phyloP scores from a whole-genome alignment of 1,284 basidiomycete species.

The Fomitopsis palustris region DNA sequence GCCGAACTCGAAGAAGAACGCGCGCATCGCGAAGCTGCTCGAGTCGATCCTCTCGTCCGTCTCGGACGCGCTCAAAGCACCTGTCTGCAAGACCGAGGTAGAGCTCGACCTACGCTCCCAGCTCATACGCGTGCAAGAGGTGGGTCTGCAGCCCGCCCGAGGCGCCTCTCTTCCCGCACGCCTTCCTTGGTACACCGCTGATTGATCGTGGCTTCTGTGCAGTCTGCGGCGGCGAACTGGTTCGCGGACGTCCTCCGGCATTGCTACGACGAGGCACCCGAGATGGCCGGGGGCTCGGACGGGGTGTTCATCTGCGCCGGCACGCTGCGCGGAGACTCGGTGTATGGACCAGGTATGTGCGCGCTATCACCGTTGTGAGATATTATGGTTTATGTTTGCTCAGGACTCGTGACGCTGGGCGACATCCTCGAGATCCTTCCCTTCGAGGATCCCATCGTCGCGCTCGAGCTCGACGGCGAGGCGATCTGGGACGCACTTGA shows the following conservation, averaged over 20 bases:
- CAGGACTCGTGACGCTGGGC: conserved; percentile 76
- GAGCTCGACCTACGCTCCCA: conserved; percentile 77
- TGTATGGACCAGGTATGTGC: conserved; percentile 72
- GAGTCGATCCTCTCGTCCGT: conserved; percentile 70
- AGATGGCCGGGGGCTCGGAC: conserved; percentile 64
- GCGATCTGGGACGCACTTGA: conserved; percentile 84
- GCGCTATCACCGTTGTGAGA: neutral
- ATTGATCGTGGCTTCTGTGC: conserved; percentile 4
- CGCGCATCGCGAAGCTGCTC: conserved; percentile 58
- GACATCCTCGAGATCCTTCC: conserved; percentile 87
- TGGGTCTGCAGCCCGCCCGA: conserved; percentile 23
- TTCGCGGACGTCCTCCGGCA: conserved; percentile 85
- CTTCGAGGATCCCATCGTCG: conserved; percentile 85
- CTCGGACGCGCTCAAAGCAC: conserved; percentile 63
- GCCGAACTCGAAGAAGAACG: conserved; percentile 59
- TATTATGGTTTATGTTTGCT: neutral
- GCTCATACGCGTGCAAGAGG: conserved; percentile 70
- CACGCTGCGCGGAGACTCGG: conserved; percentile 82
- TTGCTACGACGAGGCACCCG: conserved; percentile 80
- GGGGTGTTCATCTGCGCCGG: conserved; percentile 85
- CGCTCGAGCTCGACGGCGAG: conserved; percentile 79
- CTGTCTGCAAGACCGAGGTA: conserved; percentile 69
- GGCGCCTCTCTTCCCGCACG: neutral
- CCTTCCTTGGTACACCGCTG: neutral
- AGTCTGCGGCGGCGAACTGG: conserved; percentile 87